These are phyloP conservation scores for Rhizopogon vulgaris DNA, from an alignment of 768 basidiomycete species.

Conservation along the genomic window DNA sequence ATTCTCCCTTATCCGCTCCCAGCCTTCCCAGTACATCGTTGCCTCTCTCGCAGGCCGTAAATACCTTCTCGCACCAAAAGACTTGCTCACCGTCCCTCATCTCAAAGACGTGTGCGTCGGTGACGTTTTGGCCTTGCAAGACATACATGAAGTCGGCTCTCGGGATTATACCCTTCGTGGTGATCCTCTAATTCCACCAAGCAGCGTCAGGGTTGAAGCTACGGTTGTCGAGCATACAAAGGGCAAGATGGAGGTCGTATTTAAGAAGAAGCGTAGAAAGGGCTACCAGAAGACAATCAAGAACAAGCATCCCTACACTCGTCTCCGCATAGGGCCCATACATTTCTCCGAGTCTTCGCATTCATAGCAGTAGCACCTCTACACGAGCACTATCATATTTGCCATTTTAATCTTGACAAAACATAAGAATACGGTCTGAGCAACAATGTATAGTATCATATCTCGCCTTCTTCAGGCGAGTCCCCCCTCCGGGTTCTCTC, in stretches of 20 bases:
- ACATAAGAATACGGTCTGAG: background rate
- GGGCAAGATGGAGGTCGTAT: constrained; percentile 81
- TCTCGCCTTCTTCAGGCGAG: constrained; percentile 86
- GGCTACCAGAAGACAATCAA: constrained; percentile 92
- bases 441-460: constrained; percentile 32
- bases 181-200: constrained; percentile 60
- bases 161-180: constrained; percentile 90
- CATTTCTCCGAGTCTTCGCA: constrained; percentile 32
- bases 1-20: constrained; percentile 77
- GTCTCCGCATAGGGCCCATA: constrained; percentile 86
- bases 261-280: constrained; percentile 98
- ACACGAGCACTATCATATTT: background rate
- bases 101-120: constrained; percentile 84
- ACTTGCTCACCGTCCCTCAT: constrained; percentile 89
- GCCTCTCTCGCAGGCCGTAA: constrained; percentile 82
- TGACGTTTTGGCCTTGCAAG: constrained; percentile 72
- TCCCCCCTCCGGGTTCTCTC: constrained; percentile 48
- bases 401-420: background rate
- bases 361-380: constrained; percentile 18
- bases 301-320: constrained; percentile 94
- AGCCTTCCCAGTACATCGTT: constrained; percentile 89
- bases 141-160: constrained; percentile 92
- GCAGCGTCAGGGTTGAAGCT: constrained; percentile 68
- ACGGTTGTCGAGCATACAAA: constrained; percentile 99
- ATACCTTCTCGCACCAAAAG: constrained; percentile 86